Conservation (phyloP, 768 basidiomycete species). For the Suillus ampliporus region DNA sequence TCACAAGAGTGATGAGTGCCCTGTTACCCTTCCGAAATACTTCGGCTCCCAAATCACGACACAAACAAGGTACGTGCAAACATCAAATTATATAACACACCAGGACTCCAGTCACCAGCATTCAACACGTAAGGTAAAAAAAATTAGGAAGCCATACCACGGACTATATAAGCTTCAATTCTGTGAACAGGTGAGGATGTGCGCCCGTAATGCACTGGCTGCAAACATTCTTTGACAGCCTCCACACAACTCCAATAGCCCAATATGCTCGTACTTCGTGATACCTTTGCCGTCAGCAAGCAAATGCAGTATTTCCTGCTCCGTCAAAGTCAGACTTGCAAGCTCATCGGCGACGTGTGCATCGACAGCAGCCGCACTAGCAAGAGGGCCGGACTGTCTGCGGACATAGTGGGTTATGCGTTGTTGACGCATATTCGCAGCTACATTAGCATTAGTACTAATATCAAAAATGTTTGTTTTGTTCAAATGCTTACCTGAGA, state of each 20-base stretch:
- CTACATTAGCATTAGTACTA: no score
- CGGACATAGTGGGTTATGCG: no score
- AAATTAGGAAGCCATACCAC: background rate
- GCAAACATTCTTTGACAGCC: background rate
- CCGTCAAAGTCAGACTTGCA: background rate
- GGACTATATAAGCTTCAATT: background rate
- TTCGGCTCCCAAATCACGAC: no score
- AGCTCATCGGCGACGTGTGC: background rate
- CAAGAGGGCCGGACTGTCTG: background rate
- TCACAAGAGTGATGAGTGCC: no score
- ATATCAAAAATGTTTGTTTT: no score
- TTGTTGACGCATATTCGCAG: no score
- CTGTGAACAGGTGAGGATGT: background rate
- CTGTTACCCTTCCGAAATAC: no score
- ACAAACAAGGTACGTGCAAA: background rate
- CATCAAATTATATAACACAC: background rate
- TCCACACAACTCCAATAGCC: background rate
- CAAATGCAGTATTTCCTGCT: background rate
- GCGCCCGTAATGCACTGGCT: background rate
- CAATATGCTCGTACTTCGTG: background rate
- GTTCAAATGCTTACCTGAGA: no score
- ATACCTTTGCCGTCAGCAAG: background rate
- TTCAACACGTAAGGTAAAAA: background rate
- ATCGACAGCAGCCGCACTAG: no score
- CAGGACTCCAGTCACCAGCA: background rate